Percentiles rank a stretch among this genome's conserved stretches.
phyloP scores from a whole-genome alignment of 2,329 filamentous ascomycete species.

The Fusarium citri region DNA sequence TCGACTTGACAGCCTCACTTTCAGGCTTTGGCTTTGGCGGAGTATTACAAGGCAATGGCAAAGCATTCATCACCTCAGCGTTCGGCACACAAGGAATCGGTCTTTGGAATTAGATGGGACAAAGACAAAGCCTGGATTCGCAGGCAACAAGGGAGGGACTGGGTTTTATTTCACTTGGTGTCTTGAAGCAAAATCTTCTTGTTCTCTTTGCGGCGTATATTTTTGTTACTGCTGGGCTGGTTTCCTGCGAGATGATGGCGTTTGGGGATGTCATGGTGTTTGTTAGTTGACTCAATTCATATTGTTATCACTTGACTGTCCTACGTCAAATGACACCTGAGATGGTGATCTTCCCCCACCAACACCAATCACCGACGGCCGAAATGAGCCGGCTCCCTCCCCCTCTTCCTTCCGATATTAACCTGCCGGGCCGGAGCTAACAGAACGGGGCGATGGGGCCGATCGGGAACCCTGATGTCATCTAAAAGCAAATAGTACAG shows the following conservation, averaged over 20 bases:
- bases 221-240: slow-evolving; percentile 17
- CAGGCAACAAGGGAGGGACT: slow-evolving; percentile 17
- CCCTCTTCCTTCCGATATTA: slow-evolving; percentile 15
- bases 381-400: slow-evolving; percentile 28
- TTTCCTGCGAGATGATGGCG: slow-evolving; percentile 32
- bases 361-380: slow-evolving; percentile 27
- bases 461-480: slow-evolving; percentile 25
- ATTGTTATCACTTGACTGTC: slow-evolving; percentile 18
- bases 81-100: slow-evolving; percentile 27
- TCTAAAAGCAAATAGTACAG: slow-evolving; percentile 4
- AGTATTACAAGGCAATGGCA: slow-evolving; percentile 44
- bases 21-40: slow-evolving; percentile 42
- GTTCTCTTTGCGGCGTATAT: slow-evolving; percentile 15
- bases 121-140: slow-evolving; percentile 27
- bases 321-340: slow-evolving; percentile 18
- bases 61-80: slow-evolving; percentile 41
- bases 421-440: slow-evolving; percentile 29
- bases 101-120: slow-evolving; percentile 33
- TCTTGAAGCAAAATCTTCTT: slow-evolving; percentile 21
- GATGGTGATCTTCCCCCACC: slow-evolving; percentile 12
- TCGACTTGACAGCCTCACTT: slow-evolving; percentile 45
- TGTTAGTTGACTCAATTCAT: slow-evolving; percentile 41
- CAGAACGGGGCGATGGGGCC: slow-evolving; percentile 16
- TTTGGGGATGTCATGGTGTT: slow-evolving; percentile 35
- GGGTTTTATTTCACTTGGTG: slow-evolving; percentile 15